phyloP scores from a whole-genome alignment of 1,284 basidiomycete genomes.

The Vanrija sp. region DNA sequence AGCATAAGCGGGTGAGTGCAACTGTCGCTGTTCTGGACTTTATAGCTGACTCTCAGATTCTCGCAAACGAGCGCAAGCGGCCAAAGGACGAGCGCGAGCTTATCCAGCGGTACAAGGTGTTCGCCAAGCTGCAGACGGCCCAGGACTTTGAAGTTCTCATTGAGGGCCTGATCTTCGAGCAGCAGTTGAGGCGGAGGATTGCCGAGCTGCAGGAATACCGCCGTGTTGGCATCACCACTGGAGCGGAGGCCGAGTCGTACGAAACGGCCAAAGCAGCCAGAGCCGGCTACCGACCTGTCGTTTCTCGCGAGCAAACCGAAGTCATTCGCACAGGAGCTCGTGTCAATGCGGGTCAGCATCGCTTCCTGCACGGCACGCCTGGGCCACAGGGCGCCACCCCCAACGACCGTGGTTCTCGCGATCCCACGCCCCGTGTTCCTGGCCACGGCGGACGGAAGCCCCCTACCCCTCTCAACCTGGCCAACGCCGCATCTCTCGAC shows the following conservation, averaged over 20 bases:
- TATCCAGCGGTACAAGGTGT: conserved; percentile 81
- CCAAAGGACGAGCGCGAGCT: conserved; percentile 90
- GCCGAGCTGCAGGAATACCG: conserved; percentile 85
- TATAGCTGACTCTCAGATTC: conserved; percentile 59
- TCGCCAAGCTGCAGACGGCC: conserved; percentile 85
- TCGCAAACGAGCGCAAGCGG: conserved; percentile 84
- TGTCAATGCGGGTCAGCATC: conserved; percentile 42
- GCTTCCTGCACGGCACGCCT: conserved; percentile 36
- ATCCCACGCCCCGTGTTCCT: conserved; percentile 30
- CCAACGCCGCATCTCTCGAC: conserved; percentile 79
- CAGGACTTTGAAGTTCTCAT: conserved; percentile 87
- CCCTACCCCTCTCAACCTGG: conserved; percentile 68
- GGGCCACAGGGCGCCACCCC: conserved; percentile 13
- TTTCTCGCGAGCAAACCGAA: conserved; percentile 34
- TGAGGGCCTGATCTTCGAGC: conserved; percentile 85
- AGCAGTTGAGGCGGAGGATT: conserved; percentile 76
- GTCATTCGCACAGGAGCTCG: conserved; percentile 38
- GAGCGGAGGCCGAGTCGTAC: conserved; percentile 84
- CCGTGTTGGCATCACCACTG: conserved; percentile 71
- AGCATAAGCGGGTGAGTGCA: conserved; percentile 77
- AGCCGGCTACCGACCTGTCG: conserved; percentile 37
- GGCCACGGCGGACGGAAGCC: conserved; percentile 29
- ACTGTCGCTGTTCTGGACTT: neutral
- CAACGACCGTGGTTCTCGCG: conserved; percentile 26
- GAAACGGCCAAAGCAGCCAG: conserved; percentile 65